Evolutionary conservation across 345 rosid species (phyloP).

Genomic region (Arabis alpina): DNA sequence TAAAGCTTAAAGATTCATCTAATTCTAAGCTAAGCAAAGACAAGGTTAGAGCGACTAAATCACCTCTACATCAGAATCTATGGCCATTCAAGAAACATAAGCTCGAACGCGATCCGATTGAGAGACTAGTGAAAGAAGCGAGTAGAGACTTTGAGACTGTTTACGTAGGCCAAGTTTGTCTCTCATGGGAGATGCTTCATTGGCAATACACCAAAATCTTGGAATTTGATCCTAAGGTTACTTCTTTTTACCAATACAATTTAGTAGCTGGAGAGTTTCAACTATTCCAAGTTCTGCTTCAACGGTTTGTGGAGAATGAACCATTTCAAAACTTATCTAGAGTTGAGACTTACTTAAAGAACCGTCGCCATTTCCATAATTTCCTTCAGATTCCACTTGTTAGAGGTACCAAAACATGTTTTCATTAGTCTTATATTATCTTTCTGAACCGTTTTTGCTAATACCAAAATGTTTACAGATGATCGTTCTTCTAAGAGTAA

Average conservation of each 20-base stretch:
- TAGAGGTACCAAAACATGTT: slow-evolving; percentile 55
- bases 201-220: slow-evolving; percentile 69
- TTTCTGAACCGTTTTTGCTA: neutral
- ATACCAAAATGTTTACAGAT: slow-evolving; percentile 39
- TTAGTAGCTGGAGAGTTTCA: slow-evolving; percentile 79
- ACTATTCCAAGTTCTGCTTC: slow-evolving; percentile 78
- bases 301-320: slow-evolving; percentile 78
- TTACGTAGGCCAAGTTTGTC: slow-evolving; percentile 79
- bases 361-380: slow-evolving; percentile 54
- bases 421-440: neutral
- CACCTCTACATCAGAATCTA: slow-evolving; percentile 44
- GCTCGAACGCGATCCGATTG: slow-evolving; percentile 42
- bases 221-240: slow-evolving; percentile 53
- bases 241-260: slow-evolving; percentile 53
- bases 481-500: slow-evolving; percentile 51
- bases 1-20: slow-evolving; percentile 54
- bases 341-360: slow-evolving; percentile 64
- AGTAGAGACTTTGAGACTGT: slow-evolving; percentile 70
- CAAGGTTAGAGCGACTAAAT: slow-evolving; percentile 34
- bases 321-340: slow-evolving; percentile 68
- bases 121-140: slow-evolving; percentile 51
- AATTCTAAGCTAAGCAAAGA: slow-evolving; percentile 21
- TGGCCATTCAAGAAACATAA: slow-evolving; percentile 53
- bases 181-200: slow-evolving; percentile 88
- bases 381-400: slow-evolving; percentile 79